These are phyloP conservation scores for Colletotrichum viniferum DNA, from an alignment of 2,329 filamentous ascomycete genomes.

Conservation along the genomic window DNA sequence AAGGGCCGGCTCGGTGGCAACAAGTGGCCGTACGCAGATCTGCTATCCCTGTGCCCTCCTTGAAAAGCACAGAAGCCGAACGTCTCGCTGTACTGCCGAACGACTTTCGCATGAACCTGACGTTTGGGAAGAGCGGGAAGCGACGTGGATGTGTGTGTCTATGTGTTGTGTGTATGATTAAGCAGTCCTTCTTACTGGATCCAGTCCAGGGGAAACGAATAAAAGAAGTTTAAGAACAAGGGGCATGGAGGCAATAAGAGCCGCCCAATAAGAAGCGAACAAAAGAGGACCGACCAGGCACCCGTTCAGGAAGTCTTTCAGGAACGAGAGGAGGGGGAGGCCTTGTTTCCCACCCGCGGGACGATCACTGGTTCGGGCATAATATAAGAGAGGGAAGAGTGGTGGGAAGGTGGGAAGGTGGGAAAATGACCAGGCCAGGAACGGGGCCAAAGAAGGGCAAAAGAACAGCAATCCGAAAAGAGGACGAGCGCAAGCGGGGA, in stretches of 20 bases:
- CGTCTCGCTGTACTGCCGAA: background rate
- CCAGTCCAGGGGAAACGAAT: conserved; percentile 7
- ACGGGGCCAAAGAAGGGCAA: background rate
- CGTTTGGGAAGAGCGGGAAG: background rate
- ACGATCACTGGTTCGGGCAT: conserved; percentile 5
- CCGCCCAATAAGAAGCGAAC: background rate
- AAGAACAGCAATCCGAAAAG: background rate
- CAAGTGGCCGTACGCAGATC: background rate
- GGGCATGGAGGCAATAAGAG: background rate
- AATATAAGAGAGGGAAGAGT: conserved; percentile 1
- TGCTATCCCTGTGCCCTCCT: background rate
- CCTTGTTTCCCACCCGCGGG: conserved; percentile 1
- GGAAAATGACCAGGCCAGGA: background rate
- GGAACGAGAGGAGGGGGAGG: background rate
- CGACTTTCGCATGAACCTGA: background rate
- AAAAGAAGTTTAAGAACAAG: background rate
- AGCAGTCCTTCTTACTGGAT: background rate
- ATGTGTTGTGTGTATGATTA: background rate
- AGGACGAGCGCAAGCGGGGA: conserved; percentile 1
- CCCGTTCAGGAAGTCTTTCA: background rate
- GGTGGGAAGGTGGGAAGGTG: background rate
- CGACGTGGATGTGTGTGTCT: background rate
- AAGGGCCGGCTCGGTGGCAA: background rate
- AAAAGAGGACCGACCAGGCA: background rate
- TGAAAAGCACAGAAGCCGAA: background rate